Base-by-base conservation (phyloP, 768 basidiomycete species). In the Strobilomyces dryophilus region DNA sequence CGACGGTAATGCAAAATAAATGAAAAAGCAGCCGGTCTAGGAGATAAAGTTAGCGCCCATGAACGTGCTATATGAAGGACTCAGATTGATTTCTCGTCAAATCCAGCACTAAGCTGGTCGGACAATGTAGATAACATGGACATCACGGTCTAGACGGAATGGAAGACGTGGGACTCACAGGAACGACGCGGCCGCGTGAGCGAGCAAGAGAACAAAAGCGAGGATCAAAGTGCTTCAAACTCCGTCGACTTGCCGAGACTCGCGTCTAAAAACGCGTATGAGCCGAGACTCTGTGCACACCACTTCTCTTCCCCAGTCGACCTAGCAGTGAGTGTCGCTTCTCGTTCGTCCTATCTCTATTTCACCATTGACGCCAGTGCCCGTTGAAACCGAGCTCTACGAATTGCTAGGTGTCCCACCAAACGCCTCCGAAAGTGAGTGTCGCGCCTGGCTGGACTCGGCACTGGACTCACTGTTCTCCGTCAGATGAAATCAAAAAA, bases 91-190 rank as follows among this genome's bases (percentile, higher is more conserved):
- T 49, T 55, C 53, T 85, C 85, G 74, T 81, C 84, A 79, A 60
- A 61, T 67, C 71, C 70, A 73, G 72, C 65, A 26, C 54, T 57
- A 59, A 68, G 71, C 77, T 76, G 75, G 76, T 92, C 81, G 63
- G 90, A 89, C 88, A 91, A 92, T 92, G 90, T 92, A 91, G 90
- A 91, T 91, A 90, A 89, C 66, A 62, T 62, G 60, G 71, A 64
- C 82, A 88, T 87, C 85, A 86, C 77, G 35, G 51, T 35, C 12
- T 56, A 4, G 18, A 1, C 53, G 10, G 20, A 34, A 47, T n/a
- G 39, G 35, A 50, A 42, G 42, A 47, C 5, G 36, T 47, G 7
- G 24, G 11, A 62, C 68, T 68, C 55, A 68, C 63, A 60, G 41
- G 40, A 39, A 45, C 9, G 47, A 47, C 57, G 4, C 15, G 39